Evolutionary conservation across 495 filamentous ascomycete genomes (phyloP).

Genomic region (Xylaria acuta): DNA sequence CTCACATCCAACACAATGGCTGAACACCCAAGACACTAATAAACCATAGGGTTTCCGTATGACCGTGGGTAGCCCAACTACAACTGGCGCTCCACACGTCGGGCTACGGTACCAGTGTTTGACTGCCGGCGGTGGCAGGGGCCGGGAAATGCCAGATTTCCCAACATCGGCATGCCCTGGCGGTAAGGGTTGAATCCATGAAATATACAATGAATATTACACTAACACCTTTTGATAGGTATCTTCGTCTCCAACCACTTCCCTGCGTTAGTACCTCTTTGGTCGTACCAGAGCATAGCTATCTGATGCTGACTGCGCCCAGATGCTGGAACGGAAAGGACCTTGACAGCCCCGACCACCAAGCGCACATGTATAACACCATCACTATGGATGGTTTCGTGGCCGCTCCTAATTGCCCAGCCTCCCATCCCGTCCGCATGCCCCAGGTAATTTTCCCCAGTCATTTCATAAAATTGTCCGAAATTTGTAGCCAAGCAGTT

Average conservation of each 20-base stretch:
- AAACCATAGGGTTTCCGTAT: constrained; percentile 59
- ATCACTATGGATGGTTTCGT: constrained; percentile 47
- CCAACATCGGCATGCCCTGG: constrained; percentile 48
- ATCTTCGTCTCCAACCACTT: constrained; percentile 57
- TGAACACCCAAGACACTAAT: constrained; percentile 20
- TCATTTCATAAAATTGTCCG: neutral
- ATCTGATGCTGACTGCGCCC: constrained; percentile 22
- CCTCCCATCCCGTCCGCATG: constrained; percentile 54
- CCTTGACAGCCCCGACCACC: constrained; percentile 61
- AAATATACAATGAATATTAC: neutral
- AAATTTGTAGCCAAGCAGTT: neutral
- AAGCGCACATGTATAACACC: constrained; percentile 57
- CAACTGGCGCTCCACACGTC: constrained; percentile 34
- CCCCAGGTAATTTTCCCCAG: constrained; percentile 54
- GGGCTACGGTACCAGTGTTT: constrained; percentile 58
- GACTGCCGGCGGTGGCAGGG: constrained; percentile 44
- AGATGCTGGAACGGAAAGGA: constrained; percentile 65
- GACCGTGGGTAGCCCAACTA: constrained; percentile 55
- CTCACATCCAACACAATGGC: constrained; percentile 33
- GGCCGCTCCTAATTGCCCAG: constrained; percentile 50
- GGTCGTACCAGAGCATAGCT: neutral
- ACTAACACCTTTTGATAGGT: constrained; percentile 16
- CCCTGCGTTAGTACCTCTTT: constrained; percentile 44
- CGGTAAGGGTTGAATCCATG: neutral
- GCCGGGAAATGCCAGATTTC: constrained; percentile 52